Evolutionary conservation across 192 early-diverging fungal genomes (phyloP), one percentile per base, ranked within the genome.

Genomic region (Jimgerdemannia lactiflua): DNA sequence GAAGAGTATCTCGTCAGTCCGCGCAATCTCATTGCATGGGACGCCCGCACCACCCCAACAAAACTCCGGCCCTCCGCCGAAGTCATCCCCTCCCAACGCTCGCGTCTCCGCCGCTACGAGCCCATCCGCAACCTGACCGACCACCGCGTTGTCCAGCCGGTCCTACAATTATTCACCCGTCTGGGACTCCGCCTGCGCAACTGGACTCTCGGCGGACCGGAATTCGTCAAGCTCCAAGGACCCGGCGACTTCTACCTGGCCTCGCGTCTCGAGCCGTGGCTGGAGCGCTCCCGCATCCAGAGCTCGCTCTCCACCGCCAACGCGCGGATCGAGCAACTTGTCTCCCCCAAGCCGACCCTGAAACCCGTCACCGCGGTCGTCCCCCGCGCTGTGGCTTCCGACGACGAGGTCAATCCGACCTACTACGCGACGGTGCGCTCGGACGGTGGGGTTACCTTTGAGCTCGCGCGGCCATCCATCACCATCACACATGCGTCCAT

Each of bases 1-100:
- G 92, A 95, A 72, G 89, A 91, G 75, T 93, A 92, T 69, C 76
- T 89, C 18, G 92, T 92, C 18, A 91, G 92, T 76, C 90, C 92
- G 29, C 82, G 79, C 71, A 75, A 90, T 63, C 66, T 90, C 71
- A 82, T 90, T 20, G 82, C 87, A 14, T 90, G 89, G 89, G 85
- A 88, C 70, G 78, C 83, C 29, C 77, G 83, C 7, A 85, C 89
- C 14, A 70, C 79, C 39, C 89, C 89, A 9, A 77, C 81, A 20
- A 75, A 83, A 41, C 70, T 85, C 19, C 76, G 79, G 42, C 72
- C 83, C n/a, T 59, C 77, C 9, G 75, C 78, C 6, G 39, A 75
- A 14, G 72, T 80, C 54, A 73, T 86, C 40, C 83, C 80, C 44
- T 81, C 82, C 0, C 80, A 81, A 11, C 71, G 78, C 11, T 82